Evolutionary conservation across 2,329 filamentous ascomycete species (phyloP), one percentile per base, ranked within the genome.

Genomic region (Rhynchosporium graminicola): DNA sequence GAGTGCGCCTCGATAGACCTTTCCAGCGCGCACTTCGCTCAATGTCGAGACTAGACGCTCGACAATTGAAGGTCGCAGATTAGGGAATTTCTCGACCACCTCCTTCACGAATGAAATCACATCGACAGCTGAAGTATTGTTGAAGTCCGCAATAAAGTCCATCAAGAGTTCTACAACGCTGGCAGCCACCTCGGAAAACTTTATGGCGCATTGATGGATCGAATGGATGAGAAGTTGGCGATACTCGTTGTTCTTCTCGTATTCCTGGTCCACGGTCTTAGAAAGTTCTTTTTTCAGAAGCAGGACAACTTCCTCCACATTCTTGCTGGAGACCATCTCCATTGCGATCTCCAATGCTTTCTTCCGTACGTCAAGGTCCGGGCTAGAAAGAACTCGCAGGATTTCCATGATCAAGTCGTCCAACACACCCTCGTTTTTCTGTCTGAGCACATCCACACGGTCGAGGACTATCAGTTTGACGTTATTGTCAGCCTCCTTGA

Each of bases 71-170:
- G 88, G 86, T 64, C 95, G 88, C 62, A 99, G 83, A 70, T 91
- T 87, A 7, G 95, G 95, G 80, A 98, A 99, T 74, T 96, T 97
- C 79, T 99, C 95, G 6, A 98, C 94, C 3, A 99, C 95, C 76
- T 99, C 95, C 79, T 99, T 99, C 67, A 99, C 93, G 74, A 99
- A 99, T 60, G 92, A 93, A 74, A 99, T 98, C 59, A 99, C 94
- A 76, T 99, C 95, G 36, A 99, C 91, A 0, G 95, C 95, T 1
- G 94, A 97, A 50, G 91, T 90, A 74, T 96, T 97, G 81, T 96
- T 98, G 76, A 98, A 97, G 76, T 99, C 95, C 57, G 91, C 92
- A 73, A 99, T 97, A 75, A 98, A 98, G 77, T 99, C 95, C 95
- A 99, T 99, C 59, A 99, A 84, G 50, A 97, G 85, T 68, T 95